Base-by-base conservation (phyloP, 1,139 yeast species). In the Geotrichum phurueaensis region DNA sequence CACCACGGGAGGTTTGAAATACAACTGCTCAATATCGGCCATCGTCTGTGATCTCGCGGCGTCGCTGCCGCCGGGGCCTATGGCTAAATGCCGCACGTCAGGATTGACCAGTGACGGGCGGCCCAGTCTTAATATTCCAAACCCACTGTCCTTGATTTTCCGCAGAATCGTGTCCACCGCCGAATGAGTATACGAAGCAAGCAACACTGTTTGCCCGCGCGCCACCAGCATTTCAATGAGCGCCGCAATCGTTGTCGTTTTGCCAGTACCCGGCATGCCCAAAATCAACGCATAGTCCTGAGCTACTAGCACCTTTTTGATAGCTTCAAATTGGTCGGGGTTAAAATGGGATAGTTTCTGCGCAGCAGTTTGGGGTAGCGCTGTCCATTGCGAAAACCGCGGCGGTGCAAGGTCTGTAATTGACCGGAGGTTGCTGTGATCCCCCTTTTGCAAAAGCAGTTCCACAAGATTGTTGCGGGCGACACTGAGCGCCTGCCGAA, bases 221-320 rank as follows among this genome's bases (percentile, higher is more conserved):
- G 74, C 73, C 0, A 86, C 87, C 43, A 94, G 73, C 49, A 81
- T 75, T 62, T 81, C 78, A 53, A 92, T 86, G 18, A 94, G 71
- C 53, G 86, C 85, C 0, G 96, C 89, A 62, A 94, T 90, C 0
- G 94, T 87, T 0, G 98, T 92, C 0, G 99, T 94, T 70, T 94
- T 94, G n/a, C 99, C 99, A 0, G 99, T 94, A 1, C 99, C 99
- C 0, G 99, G 99, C 99, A 95, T 94, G 0, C 99, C 99, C 61
- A 92, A 76, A 45, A 94, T 82, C 65, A 94, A 78, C 1, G 94
- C 79, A 70, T 89, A 94, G 70, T 92, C 96, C 56, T 85, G 74
- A 0, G 96, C 81, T 20, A 79, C 72, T 58, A 90, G 71, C 0
- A 85, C 90, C 65, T 79, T 81, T 13, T 84, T 80, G 53, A 92